Evolutionary conservation across 768 basidiomycete species (phyloP).

Genomic region (Kwoniella botswanensis): DNA sequence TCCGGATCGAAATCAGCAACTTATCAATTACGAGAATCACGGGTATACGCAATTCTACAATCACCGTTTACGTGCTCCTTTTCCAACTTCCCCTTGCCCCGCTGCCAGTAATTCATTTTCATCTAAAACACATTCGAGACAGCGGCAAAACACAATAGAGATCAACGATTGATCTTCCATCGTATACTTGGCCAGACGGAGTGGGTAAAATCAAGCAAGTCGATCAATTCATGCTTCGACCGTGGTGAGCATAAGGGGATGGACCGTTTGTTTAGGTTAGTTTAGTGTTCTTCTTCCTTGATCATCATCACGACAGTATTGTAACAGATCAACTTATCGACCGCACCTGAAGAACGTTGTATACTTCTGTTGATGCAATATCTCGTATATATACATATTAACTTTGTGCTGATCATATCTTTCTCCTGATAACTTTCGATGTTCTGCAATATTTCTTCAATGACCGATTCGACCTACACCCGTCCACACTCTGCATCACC

Average conservation of each 20-base stretch:
- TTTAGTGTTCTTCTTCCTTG: slow-evolving; percentile 1
- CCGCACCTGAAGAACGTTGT: too few relatives aligned
- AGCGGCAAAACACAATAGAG: not conserved
- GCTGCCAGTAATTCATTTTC: not conserved
- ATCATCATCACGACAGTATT: too few relatives aligned
- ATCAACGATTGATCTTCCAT: not conserved
- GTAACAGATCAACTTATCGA: too few relatives aligned
- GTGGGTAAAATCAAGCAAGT: not conserved
- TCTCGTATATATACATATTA: not conserved
- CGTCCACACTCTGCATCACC: slow-evolving; percentile 1
- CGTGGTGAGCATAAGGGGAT: slow-evolving; percentile 12
- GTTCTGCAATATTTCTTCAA: slow-evolving; percentile 10
- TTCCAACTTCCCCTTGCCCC: not conserved
- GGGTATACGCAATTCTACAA: not conserved
- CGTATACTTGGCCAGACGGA: not conserved
- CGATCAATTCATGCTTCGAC: not conserved
- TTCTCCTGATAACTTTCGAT: not conserved
- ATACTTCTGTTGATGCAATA: too few relatives aligned
- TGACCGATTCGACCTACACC: slow-evolving; percentile 6
- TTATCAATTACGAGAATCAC: not conserved
- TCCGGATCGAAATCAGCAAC: too few relatives aligned
- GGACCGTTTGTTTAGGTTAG: slow-evolving; percentile 34
- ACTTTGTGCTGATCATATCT: not conserved
- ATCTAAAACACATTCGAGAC: not conserved
- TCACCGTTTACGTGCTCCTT: not conserved